phyloP scores from a whole-genome alignment of 2,329 filamentous ascomycete genomes.

The Trichoderma atrobrunneum region DNA sequence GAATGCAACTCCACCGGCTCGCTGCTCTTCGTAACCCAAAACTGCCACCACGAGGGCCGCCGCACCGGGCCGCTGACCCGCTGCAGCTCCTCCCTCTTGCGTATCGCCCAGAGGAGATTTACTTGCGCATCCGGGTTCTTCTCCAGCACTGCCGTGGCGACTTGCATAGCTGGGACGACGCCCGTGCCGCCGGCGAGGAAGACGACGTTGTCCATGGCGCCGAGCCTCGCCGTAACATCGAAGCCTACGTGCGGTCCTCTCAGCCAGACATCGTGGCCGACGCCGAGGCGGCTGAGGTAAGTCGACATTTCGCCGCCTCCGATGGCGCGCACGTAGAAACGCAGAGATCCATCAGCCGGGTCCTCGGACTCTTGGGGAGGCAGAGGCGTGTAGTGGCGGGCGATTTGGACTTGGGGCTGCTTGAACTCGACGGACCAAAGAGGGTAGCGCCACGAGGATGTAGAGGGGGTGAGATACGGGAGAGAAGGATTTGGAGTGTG shows the following conservation, averaged over 20 bases:
- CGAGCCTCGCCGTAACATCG: slow-evolving; percentile 39
- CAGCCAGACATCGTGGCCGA: slow-evolving; percentile 66
- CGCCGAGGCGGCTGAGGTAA: slow-evolving; percentile 66
- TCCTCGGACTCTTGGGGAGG: slow-evolving; percentile 48
- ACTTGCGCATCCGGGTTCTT: slow-evolving; percentile 41
- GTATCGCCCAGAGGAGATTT: slow-evolving; percentile 79
- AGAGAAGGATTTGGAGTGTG: slow-evolving; percentile 29
- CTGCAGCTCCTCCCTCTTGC: slow-evolving; percentile 54
- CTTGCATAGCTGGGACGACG: slow-evolving; percentile 84
- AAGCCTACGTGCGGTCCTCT: slow-evolving; percentile 77
- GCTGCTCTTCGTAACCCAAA: slow-evolving; percentile 23
- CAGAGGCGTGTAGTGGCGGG: slow-evolving; percentile 85
- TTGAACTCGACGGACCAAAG: slow-evolving; percentile 91
- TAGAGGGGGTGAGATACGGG: slow-evolving; percentile 29
- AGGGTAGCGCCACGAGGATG: slow-evolving; percentile 45
- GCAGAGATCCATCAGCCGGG: slow-evolving; percentile 46
- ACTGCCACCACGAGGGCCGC: slow-evolving; percentile 27
- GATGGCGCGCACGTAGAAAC: slow-evolving; percentile 77
- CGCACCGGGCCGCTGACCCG: not conserved
- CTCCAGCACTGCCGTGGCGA: slow-evolving; percentile 61
- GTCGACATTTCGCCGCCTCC: slow-evolving; percentile 79
- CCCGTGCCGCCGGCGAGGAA: slow-evolving; percentile 93
- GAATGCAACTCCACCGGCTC: slow-evolving; percentile 22
- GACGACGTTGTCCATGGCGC: slow-evolving; percentile 50
- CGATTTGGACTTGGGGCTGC: slow-evolving; percentile 91